Conservation (phyloP, 495 filamentous ascomycete species). For the Oleoguttula mirabilis region DNA sequence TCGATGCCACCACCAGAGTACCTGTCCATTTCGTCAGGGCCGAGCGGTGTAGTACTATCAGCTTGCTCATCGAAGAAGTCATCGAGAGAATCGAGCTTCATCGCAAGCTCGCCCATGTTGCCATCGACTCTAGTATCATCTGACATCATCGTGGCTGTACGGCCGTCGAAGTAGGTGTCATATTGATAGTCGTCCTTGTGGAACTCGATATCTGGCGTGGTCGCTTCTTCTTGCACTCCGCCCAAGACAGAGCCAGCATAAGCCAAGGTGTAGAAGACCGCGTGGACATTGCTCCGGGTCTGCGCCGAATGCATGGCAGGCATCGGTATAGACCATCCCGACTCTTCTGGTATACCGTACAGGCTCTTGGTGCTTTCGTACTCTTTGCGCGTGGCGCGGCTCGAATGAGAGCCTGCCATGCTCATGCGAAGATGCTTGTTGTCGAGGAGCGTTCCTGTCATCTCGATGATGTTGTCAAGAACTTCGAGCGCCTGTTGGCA, state of each 20-base stretch:
- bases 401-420: conserved; percentile 71
- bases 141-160: conserved; percentile 83
- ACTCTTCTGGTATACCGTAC: conserved; percentile 92
- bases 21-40: not conserved
- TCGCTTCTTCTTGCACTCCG: conserved; percentile 40
- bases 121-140: conserved; percentile 66
- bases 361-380: conserved; percentile 88
- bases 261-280: conserved; percentile 84
- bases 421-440: conserved; percentile 92
- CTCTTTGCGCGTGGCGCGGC: conserved; percentile 71
- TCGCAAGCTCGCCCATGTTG: conserved; percentile 73
- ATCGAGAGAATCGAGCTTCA: conserved; percentile 84
- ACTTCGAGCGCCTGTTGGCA: conserved; percentile 85
- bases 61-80: conserved; percentile 47
- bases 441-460: conserved; percentile 86
- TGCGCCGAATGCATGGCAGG: conserved; percentile 75
- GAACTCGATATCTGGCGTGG: conserved; percentile 83
- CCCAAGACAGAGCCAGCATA: conserved; percentile 30
- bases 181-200: conserved; percentile 75
- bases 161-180: conserved; percentile 60
- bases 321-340: conserved; percentile 91
- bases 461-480: conserved; percentile 85
- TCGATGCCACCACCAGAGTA: conserved; percentile 38
- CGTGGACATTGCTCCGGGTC: conserved; percentile 86
- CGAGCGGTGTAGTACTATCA: not conserved